These are phyloP conservation scores for Elaeis guineensis DNA, from an alignment of 176 grass and related monocot species.

Conservation along the genomic window DNA sequence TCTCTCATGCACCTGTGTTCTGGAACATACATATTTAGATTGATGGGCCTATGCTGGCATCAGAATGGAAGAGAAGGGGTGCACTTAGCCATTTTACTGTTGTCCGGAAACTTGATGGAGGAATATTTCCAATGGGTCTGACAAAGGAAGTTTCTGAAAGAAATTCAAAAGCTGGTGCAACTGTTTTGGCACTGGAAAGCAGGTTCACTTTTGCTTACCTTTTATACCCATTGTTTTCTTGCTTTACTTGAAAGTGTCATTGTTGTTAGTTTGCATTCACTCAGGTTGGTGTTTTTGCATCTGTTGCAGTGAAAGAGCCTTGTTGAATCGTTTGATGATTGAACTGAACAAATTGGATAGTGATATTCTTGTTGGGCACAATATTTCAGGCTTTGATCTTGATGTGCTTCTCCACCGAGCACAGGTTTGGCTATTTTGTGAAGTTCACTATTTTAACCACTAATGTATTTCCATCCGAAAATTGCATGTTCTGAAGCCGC, in stretches of 20 bases:
- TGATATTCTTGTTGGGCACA: conserved; percentile 93
- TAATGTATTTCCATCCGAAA: too few relatives aligned
- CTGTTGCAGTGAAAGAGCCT: conserved; percentile 76
- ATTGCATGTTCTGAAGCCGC: too few relatives aligned
- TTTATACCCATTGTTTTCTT: not conserved
- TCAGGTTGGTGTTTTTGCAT: conserved; percentile 6
- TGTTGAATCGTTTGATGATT: conserved; percentile 92
- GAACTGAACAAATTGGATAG: conserved; percentile 92
- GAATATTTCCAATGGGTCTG: conserved; percentile 85
- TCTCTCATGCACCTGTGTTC: not conserved
- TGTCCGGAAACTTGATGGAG: conserved; percentile 83
- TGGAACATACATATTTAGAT: conserved; percentile 36
- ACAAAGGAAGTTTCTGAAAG: conserved; percentile 67
- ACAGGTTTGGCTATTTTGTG: conserved; percentile 38
- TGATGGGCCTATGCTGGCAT: conserved; percentile 64
- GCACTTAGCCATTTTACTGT: conserved; percentile 80
- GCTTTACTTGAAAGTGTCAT: not conserved
- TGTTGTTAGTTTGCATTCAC: conserved; percentile 11
- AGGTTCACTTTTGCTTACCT: conserved; percentile 29
- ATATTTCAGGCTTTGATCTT: conserved; percentile 95
- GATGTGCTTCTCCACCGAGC: conserved; percentile 89
- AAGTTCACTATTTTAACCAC: too few relatives aligned
- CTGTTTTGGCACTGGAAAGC: conserved; percentile 71
- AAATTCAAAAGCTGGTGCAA: conserved; percentile 63
- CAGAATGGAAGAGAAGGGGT: conserved; percentile 69